phyloP scores from a whole-genome alignment of 805 yeast genomes.

The Priceomyces carsonii region DNA sequence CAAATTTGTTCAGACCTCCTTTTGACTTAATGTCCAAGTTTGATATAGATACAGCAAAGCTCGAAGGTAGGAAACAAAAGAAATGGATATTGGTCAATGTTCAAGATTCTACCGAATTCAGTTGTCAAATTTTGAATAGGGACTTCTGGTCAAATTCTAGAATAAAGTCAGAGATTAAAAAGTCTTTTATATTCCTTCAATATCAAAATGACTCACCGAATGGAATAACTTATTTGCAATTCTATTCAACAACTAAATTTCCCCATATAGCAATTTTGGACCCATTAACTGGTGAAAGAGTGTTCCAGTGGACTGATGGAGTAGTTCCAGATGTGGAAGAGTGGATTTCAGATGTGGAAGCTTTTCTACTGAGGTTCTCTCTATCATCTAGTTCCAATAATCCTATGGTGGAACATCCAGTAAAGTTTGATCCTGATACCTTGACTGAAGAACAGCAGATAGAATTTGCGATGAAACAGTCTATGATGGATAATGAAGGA shows the following conservation, averaged over 20 bases:
- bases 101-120: constrained; percentile 82
- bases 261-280: constrained; percentile 94
- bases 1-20: constrained; percentile 87
- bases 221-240: constrained; percentile 70
- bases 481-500: constrained; percentile 42
- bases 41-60: constrained; percentile 73
- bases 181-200: constrained; percentile 80
- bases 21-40: constrained; percentile 77
- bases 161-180: constrained; percentile 63
- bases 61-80: constrained; percentile 57
- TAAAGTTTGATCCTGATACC: constrained; percentile 59
- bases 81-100: constrained; percentile 89
- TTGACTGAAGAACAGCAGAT: constrained; percentile 84
- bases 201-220: constrained; percentile 75
- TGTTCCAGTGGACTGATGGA: constrained; percentile 69
- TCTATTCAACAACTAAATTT: constrained; percentile 66
- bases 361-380: constrained; percentile 66
- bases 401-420: constrained; percentile 64
- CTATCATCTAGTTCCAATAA: constrained; percentile 62
- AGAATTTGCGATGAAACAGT: constrained; percentile 69
- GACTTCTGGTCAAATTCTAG: constrained; percentile 83
- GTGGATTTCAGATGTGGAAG: constrained; percentile 69
- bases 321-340: constrained; percentile 56
- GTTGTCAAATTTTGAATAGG: constrained; percentile 86
- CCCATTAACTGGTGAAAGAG: constrained; percentile 93